Evolutionary conservation across 768 basidiomycete species (phyloP).

Genomic region (Termitomyces sp.): DNA sequence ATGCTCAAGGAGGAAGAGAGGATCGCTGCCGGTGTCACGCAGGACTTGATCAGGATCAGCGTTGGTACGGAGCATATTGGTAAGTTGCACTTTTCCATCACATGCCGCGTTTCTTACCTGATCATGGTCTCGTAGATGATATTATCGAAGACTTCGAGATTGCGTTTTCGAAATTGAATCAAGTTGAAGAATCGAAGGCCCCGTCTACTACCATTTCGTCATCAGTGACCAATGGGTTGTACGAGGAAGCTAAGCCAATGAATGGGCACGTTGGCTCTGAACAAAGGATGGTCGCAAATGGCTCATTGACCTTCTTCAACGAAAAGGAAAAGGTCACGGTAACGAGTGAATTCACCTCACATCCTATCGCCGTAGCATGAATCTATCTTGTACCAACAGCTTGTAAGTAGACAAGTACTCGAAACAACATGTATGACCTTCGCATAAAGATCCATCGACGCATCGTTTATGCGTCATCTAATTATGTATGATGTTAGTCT

Average conservation of each 20-base stretch:
- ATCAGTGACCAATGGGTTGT: not conserved
- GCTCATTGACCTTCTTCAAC: not conserved
- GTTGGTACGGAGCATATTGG: conserved; percentile 12
- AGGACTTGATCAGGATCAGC: conserved; percentile 53
- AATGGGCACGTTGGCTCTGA: not conserved
- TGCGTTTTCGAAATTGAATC: conserved; percentile 2
- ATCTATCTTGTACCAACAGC: not conserved
- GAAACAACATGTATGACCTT: not conserved
- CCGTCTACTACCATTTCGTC: not conserved
- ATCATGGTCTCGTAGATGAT: conserved; percentile 2
- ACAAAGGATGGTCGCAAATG: not conserved
- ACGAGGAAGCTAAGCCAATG: not conserved
- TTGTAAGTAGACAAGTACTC: not conserved
- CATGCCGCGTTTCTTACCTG: not conserved
- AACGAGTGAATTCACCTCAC: not conserved
- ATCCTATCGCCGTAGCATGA: not conserved
- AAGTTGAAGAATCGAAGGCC: not conserved
- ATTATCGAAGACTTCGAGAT: conserved; percentile 12
- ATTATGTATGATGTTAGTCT: no score
- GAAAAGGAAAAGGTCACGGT: not conserved
- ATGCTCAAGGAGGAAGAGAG: conserved; percentile 49
- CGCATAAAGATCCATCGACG: no score
- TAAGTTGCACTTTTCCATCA: not conserved
- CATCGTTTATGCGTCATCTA: no score
- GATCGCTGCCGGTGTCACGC: conserved; percentile 46